These are phyloP conservation scores for Dictyostelium purpureum DNA, from an alignment of 78 protist species.

Conservation along the genomic window DNA sequence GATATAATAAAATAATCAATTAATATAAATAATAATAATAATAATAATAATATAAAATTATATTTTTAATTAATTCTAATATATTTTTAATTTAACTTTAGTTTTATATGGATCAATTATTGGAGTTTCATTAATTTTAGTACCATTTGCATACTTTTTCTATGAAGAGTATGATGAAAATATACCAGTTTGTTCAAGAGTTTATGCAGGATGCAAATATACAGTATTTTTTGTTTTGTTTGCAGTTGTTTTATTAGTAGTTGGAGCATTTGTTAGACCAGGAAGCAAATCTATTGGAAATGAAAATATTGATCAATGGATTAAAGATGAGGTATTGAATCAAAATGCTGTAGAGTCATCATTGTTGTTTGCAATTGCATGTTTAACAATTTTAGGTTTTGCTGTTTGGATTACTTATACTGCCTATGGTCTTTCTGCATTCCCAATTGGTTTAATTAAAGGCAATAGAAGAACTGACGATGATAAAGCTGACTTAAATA, in stretches of 20 bases:
- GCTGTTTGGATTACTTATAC: conserved; percentile 61
- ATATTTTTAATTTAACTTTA: not conserved
- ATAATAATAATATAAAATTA: not conserved
- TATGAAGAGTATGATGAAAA: conserved; percentile 82
- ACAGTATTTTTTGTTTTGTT: conserved; percentile 61
- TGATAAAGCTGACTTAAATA: conserved; percentile 36
- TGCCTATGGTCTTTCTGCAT: conserved; percentile 78
- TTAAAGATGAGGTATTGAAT: conserved; percentile 27
- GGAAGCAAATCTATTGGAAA: conserved; percentile 20
- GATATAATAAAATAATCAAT: not conserved
- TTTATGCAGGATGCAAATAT: conserved; percentile 67
- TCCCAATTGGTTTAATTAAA: conserved; percentile 82
- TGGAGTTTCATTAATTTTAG: conserved; percentile 44
- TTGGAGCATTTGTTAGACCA: conserved; percentile 70
- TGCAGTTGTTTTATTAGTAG: conserved; percentile 59
- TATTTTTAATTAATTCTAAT: not conserved
- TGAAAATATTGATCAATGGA: conserved; percentile 46
- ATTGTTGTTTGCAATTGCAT: conserved; percentile 52
- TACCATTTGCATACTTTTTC: conserved; percentile 83
- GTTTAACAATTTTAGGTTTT: conserved; percentile 54
- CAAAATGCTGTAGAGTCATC: conserved; percentile 52
- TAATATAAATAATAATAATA: not conserved
- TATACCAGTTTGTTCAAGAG: conserved; percentile 36
- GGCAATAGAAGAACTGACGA: conserved; percentile 34
- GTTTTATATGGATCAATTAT: conserved; percentile 62